Conservation (phyloP, 2,329 filamentous ascomycete species). For the Trichoderma atroviride region DNA sequence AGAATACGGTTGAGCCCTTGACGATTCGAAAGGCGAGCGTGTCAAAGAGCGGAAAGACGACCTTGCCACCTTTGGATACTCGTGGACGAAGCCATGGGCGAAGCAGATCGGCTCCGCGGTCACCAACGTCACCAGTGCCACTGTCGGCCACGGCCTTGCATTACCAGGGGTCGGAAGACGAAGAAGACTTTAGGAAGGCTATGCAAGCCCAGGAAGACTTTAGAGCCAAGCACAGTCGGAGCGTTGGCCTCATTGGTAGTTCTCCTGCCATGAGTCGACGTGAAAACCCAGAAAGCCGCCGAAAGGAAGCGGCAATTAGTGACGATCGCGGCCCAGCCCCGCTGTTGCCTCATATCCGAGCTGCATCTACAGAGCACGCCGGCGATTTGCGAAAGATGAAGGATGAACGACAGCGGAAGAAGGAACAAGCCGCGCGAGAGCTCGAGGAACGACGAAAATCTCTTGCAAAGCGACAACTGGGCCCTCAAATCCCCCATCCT, state of each 20-base stretch:
- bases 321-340: slow-evolving; percentile 41
- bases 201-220: slow-evolving; percentile 59
- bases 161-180: slow-evolving; percentile 61
- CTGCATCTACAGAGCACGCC: slow-evolving; percentile 50
- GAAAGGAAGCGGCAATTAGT: slow-evolving; percentile 33
- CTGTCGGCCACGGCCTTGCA: slow-evolving; percentile 58
- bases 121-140: slow-evolving; percentile 79
- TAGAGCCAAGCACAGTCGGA: slow-evolving; percentile 57
- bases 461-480: slow-evolving; percentile 76
- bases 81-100: slow-evolving; percentile 67
- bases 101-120: slow-evolving; percentile 62
- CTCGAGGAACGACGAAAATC: slow-evolving; percentile 87
- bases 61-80: slow-evolving; percentile 49
- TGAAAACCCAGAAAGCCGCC: slow-evolving; percentile 47
- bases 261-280: slow-evolving; percentile 42
- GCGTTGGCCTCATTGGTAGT: slow-evolving; percentile 47
- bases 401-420: slow-evolving; percentile 66
- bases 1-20: slow-evolving; percentile 43
- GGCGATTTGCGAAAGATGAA: slow-evolving; percentile 60
- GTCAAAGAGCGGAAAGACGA: slow-evolving; percentile 34
- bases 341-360: slow-evolving; percentile 34
- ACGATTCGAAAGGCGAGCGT: slow-evolving; percentile 50
- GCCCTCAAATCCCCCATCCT: slow-evolving; percentile 78
- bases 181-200: slow-evolving; percentile 60
- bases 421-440: slow-evolving; percentile 78